Base-by-base conservation (phyloP, 1,284 basidiomycete genomes). In the Rhodofomes roseus region DNA sequence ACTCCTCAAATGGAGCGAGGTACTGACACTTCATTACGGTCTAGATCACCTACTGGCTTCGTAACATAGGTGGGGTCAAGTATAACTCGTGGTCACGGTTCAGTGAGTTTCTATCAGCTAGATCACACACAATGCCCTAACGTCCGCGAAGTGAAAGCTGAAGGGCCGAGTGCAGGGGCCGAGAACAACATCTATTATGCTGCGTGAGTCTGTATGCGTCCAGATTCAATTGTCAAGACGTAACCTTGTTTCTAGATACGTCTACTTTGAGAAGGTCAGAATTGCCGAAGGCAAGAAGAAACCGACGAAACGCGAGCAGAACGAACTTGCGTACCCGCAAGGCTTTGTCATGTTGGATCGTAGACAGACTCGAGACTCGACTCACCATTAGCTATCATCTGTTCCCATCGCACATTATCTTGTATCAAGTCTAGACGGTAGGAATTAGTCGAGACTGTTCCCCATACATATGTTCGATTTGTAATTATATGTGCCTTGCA, bases 71-170 rank as follows among this genome's bases (percentile, higher is more conserved):
- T 3, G 43, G 39, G 4, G 48, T 56, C 41, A 56, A 56, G 39
- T 56, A 48, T 31, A 56, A 56, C 27, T 48, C 55, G 14, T 56
- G 31, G 54, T 55, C 39, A 8, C 40, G 40, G 20, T 55, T 40
- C 25, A 41, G 54, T 55, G 22, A 29, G 54, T 25, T 27, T 16
- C 48, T 20, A 8, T 20, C 29, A 9, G 8, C 1, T 36, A 8
- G 34, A 22, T 12, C 29, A n/a, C 25, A 14, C 22, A 3, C 22
- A n/a, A 12, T 25, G 8, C 12, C 23, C 6, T 22, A 9, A 22
- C 31, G 12, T 20, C 31, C 34, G 4, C 50, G 22, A 25, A 52
- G 50, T 52, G 50, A 52, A 52, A 52, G 50, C 50, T 20, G 16
- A 20, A 16, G 50, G 50, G 4, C 50, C 50, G 7, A 9, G 36